phyloP scores from a whole-genome alignment of 192 early-diverging fungal genomes.

The Dimargaris verticillata region DNA sequence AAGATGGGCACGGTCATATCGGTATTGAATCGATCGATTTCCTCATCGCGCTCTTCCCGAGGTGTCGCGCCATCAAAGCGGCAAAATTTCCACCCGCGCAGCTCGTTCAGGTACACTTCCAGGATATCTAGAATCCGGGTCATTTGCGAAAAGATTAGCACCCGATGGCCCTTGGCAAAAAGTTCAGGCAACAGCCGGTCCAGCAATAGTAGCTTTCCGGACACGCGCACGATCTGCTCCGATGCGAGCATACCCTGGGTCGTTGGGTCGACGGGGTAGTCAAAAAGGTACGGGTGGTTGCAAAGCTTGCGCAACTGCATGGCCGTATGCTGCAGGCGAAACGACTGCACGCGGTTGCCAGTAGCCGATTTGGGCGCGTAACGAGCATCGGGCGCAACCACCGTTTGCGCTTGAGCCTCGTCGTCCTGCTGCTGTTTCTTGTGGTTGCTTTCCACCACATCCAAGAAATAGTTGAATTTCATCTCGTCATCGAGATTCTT shows the following conservation, averaged over 20 bases:
- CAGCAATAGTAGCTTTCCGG: slow-evolving; percentile 80
- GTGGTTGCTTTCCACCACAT: not conserved
- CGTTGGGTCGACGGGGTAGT: slow-evolving; percentile 50
- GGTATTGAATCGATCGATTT: slow-evolving; percentile 32
- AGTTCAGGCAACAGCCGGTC: slow-evolving; percentile 66
- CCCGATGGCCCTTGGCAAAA: slow-evolving; percentile 70
- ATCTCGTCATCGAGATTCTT: not conserved
- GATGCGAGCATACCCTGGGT: slow-evolving; percentile 39
- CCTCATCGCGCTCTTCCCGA: slow-evolving; percentile 63
- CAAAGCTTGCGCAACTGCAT: slow-evolving; percentile 94
- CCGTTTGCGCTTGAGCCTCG: not conserved
- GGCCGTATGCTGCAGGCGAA: not conserved
- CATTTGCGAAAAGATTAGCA: slow-evolving; percentile 90
- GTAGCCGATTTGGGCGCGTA: not conserved
- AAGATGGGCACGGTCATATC: slow-evolving; percentile 44
- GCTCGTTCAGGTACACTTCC: slow-evolving; percentile 70
- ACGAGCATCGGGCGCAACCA: not conserved
- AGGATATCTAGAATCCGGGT: slow-evolving; percentile 77
- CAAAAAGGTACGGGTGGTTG: slow-evolving; percentile 90
- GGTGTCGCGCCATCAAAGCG: slow-evolving; percentile 76
- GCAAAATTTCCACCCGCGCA: slow-evolving; percentile 65
- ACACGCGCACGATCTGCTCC: slow-evolving; percentile 42
- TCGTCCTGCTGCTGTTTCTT: not conserved
- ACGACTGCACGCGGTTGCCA: not conserved
- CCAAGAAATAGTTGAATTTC: not conserved